Evolutionary conservation across 2,329 filamentous ascomycete genomes (phyloP).

Genomic region (Aschersonia sp.): DNA sequence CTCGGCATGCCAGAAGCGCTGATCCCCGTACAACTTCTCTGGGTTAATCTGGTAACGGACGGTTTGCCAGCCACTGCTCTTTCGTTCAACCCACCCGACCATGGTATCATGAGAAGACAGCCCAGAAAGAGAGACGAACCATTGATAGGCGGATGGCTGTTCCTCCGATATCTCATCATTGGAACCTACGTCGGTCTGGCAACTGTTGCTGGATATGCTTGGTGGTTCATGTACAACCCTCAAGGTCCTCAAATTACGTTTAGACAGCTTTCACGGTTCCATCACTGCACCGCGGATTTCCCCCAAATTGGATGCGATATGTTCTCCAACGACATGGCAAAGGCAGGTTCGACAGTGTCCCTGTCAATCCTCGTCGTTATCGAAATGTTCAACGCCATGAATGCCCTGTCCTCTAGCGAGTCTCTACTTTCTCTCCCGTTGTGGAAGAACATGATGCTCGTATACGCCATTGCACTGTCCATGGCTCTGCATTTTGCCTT

Average conservation of each 20-base stretch:
- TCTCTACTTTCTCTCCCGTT: constrained; percentile 83
- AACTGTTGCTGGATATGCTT: constrained; percentile 95
- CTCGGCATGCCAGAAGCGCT: constrained; percentile 95
- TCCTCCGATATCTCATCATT: constrained; percentile 94
- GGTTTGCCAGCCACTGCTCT: constrained; percentile 91
- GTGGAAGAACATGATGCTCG: constrained; percentile 98
- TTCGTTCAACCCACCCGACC: constrained; percentile 96
- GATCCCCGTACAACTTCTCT: constrained; percentile 91
- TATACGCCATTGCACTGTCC: constrained; percentile 83
- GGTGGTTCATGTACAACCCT: constrained; percentile 98
- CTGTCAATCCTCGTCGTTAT: constrained; percentile 89
- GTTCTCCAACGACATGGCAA: constrained; percentile 75
- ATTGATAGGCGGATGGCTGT: constrained; percentile 88
- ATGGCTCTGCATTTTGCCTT: constrained; percentile 94
- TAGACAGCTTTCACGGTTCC: constrained; percentile 82
- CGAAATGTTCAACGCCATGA: constrained; percentile 99
- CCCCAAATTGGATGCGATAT: constrained; percentile 84
- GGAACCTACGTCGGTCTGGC: constrained; percentile 89
- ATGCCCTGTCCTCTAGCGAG: constrained; percentile 89
- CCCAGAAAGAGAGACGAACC: constrained; percentile 87
- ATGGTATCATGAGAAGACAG: constrained; percentile 90
- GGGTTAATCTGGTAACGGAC: constrained; percentile 97
- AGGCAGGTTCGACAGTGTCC: constrained; percentile 84
- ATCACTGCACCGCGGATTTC: constrained; percentile 76
- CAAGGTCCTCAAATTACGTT: constrained; percentile 85